phyloP scores from a whole-genome alignment of 2,329 filamentous ascomycete species.

The Phialemonium atrogriseum region DNA sequence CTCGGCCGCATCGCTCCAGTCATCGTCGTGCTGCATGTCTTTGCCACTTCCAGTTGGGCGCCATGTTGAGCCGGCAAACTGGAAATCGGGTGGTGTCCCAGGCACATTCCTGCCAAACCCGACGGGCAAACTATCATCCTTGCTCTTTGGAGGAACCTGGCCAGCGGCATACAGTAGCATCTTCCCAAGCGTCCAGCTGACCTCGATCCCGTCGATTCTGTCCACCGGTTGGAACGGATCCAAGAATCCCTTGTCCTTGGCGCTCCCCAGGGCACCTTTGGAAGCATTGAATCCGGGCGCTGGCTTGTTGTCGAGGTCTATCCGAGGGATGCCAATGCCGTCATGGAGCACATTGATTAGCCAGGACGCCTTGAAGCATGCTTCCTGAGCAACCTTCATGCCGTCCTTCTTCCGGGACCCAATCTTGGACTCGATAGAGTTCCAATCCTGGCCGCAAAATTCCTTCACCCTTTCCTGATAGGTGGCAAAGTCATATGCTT shows the following conservation, averaged over 20 bases:
- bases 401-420: constrained; percentile 61
- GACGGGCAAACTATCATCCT: constrained; percentile 58
- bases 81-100: constrained; percentile 68
- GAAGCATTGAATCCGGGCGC: constrained; percentile 58
- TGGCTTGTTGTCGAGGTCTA: constrained; percentile 62
- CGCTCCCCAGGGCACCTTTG: constrained; percentile 57
- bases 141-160: constrained; percentile 61
- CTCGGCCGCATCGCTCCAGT: constrained; percentile 43
- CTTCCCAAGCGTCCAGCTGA: constrained; percentile 95
- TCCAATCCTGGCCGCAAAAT: constrained; percentile 83
- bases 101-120: constrained; percentile 84
- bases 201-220: constrained; percentile 83
- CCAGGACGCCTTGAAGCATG: constrained; percentile 98
- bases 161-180: constrained; percentile 93
- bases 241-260: constrained; percentile 66
- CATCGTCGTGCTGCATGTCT: constrained; percentile 42
- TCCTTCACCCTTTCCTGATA: constrained; percentile 80
- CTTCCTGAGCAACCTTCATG: constrained; percentile 69
- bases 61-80: constrained; percentile 61
- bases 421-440: constrained; percentile 60
- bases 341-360: constrained; percentile 94
- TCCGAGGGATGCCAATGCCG: constrained; percentile 84
- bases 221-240: constrained; percentile 89
- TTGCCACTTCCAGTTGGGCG: constrained; percentile 20
- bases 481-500: constrained; percentile 80